Base-by-base conservation (phyloP, 306 rosid genomes). In the Sesbania bispinosa region DNA sequence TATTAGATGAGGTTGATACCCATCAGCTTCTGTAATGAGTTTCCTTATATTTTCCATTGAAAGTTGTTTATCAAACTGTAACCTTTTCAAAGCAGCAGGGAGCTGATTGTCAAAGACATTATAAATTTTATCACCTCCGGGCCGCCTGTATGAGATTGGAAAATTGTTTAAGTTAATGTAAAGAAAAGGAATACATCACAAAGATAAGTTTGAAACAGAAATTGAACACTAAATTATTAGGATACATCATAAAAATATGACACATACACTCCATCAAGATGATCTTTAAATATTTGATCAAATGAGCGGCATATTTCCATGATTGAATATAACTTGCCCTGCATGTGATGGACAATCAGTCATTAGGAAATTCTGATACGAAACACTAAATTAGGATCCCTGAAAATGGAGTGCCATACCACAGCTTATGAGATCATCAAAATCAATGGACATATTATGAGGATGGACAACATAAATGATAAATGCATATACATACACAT, bases 261-360 rank as follows among this genome's bases (percentile, higher is more conserved):
- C 36, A 79, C 98, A 21, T 84, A 93, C 98, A 90, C 88, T 64
- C 98, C 98, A 87, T 93, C 98, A 51, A 93, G 98, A 80, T 90
- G 98, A 73, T 93, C 98, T 76, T 90, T 93, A 86, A 87, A 90
- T 79, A 81, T 93, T 67, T 86, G 93, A 78, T 93, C 98, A 62
- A 93, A 93, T 48, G 85, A 57, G 39, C 96, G 93, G 76, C 97
- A 86, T 76, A 93, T 93, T 79, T 93, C 98, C 98, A 90, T 85
- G 79, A 93, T 86, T 62, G 89, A 77, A 53, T 90, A 88, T 71
- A 93, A 72, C 77, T 90, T 93, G 23, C 98, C 98, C 98, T 93
- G 96, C 86, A 85, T 16, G 71, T 35, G 39, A 50, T 47, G 52
- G 65, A 57, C 36, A 78, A 74, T 55, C 57, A 60, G 45, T 87